phyloP scores from a whole-genome alignment of 768 basidiomycete genomes.

The Sporobolomyces pararoseus region DNA sequence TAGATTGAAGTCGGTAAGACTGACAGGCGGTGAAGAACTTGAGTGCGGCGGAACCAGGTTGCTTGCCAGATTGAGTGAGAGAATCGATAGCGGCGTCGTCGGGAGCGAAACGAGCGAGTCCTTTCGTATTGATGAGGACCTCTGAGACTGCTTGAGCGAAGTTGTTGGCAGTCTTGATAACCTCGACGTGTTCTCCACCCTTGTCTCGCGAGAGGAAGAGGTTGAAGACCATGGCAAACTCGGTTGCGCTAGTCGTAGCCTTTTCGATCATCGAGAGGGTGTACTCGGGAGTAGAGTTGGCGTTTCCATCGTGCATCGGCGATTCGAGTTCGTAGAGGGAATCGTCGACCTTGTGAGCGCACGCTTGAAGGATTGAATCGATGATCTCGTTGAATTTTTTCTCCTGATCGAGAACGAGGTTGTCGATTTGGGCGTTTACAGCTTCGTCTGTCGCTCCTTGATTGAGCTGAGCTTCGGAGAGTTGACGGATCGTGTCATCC shows the following conservation, averaged over 20 bases:
- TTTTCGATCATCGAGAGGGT: constrained; percentile 98
- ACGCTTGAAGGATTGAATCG: constrained; percentile 93
- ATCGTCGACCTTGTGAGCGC: constrained; percentile 95
- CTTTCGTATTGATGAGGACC: constrained; percentile 88
- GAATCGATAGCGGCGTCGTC: constrained; percentile 90
- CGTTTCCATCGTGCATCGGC: constrained; percentile 86
- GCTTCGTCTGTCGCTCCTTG: constrained; percentile 82
- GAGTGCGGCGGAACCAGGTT: constrained; percentile 78
- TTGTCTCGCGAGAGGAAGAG: constrained; percentile 73
- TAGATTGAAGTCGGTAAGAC: constrained; percentile 84
- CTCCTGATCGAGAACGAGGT: constrained; percentile 88
- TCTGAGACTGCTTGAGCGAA: constrained; percentile 89
- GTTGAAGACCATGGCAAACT: constrained; percentile 92
- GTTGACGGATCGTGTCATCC: constrained; percentile 82
- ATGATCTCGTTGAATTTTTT: constrained; percentile 98
- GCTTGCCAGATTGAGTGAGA: constrained; percentile 76
- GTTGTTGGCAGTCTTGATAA: constrained; percentile 95
- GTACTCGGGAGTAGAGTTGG: constrained; percentile 97
- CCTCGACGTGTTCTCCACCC: constrained; percentile 93
- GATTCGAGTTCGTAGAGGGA: constrained; percentile 97
- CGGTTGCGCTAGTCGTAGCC: constrained; percentile 85
- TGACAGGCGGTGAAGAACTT: constrained; percentile 93
- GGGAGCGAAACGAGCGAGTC: constrained; percentile 83
- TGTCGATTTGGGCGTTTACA: constrained; percentile 95
- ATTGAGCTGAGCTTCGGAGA: constrained; percentile 78